phyloP scores from a whole-genome alignment of 805 yeast species.

The Schwanniomyces yamadae region DNA sequence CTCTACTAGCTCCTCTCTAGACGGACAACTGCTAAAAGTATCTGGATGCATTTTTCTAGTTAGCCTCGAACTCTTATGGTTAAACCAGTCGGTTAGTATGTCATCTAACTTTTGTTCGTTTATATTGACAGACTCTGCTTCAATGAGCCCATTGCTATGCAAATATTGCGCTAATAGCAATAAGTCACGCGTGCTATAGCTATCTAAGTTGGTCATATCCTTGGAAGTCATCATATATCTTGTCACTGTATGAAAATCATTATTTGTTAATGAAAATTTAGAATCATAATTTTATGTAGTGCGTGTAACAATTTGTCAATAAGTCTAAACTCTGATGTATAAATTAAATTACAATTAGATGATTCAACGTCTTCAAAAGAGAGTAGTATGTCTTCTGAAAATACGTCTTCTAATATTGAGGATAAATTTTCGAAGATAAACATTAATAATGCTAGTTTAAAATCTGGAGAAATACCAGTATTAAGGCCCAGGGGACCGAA shows the following conservation, averaged over 20 bases:
- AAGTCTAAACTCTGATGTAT: not conserved
- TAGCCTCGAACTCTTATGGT: constrained; percentile 26
- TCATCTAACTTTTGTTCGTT: constrained; percentile 18
- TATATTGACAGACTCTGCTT: constrained; percentile 17
- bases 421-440: constrained; percentile 31
- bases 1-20: constrained; percentile 17
- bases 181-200: constrained; percentile 28
- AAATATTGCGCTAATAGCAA: constrained; percentile 38
- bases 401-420: constrained; percentile 25
- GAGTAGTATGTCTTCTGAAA: constrained; percentile 4
- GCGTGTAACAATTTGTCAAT: constrained; percentile 4
- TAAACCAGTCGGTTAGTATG: constrained; percentile 29
- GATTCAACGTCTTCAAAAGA: not conserved
- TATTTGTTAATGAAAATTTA: not conserved
- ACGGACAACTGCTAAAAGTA: constrained; percentile 13
- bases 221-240: constrained; percentile 1
- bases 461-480: not conserved
- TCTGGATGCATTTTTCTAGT: constrained; percentile 18
- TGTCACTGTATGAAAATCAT: not conserved
- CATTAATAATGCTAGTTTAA: constrained; percentile 11
- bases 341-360: not conserved
- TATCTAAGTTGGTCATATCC: constrained; percentile 5
- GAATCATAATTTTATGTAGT: not conserved
- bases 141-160: constrained; percentile 30
- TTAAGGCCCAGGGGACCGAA: constrained; percentile 9